Percentiles rank a stretch among this genome's conserved stretches.
Evolutionary conservation across 2,329 filamentous ascomycete species (phyloP).

Genomic region (Aspergillus persii): DNA sequence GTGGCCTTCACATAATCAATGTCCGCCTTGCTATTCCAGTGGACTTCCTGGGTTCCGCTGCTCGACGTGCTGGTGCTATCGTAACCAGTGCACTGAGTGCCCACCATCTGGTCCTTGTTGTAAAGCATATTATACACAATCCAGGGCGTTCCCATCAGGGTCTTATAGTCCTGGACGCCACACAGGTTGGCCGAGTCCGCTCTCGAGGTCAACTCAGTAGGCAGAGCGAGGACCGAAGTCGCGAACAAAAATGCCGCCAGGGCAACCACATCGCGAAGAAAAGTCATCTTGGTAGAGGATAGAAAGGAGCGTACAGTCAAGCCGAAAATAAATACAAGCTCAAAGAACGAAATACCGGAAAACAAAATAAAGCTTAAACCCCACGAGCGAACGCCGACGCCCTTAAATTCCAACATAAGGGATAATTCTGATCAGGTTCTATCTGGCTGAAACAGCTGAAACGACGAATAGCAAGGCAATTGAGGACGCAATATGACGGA

Average conservation of each 20-base stretch:
- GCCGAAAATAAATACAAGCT: background rate
- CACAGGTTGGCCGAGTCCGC: conserved; percentile 14
- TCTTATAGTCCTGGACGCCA: conserved; percentile 23
- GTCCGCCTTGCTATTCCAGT: conserved; percentile 3
- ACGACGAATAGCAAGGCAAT: background rate
- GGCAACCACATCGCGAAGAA: background rate
- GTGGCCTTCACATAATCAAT: background rate
- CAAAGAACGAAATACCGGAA: background rate
- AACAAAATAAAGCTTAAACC: background rate
- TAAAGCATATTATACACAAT: conserved; percentile 50
- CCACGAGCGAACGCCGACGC: background rate
- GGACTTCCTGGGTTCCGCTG: conserved; percentile 35
- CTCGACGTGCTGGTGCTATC: conserved; percentile 27
- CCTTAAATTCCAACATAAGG: background rate
- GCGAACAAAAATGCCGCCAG: conserved; percentile 1
- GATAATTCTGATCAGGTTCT: background rate
- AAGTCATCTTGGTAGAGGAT: background rate
- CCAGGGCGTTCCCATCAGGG: conserved; percentile 43
- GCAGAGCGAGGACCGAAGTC: background rate
- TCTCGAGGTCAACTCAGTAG: background rate
- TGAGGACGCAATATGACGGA: background rate
- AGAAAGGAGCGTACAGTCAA: background rate
- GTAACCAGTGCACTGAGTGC: conserved; percentile 43
- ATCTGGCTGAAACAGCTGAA: background rate
- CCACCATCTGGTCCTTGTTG: conserved; percentile 39